Evolutionary conservation across 1,284 basidiomycete species (phyloP).

Genomic region (Papiliotrema nemorosa): DNA sequence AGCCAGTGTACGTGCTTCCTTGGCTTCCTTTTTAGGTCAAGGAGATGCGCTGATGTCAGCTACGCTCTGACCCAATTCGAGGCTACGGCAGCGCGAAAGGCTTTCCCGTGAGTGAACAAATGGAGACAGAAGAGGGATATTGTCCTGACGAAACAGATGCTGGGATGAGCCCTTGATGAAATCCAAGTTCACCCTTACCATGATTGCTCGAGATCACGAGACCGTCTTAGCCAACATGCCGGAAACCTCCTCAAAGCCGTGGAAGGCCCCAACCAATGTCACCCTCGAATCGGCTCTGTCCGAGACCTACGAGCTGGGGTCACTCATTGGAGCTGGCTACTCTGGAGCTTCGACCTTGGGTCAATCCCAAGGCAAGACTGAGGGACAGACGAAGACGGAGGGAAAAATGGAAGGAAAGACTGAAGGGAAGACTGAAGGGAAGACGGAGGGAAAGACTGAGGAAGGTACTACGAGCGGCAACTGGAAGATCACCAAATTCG

Average conservation of each 20-base stretch:
- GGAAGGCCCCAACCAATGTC: slow-evolving; percentile 41
- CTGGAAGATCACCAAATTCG: slow-evolving; percentile 79
- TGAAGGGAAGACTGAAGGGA: slow-evolving; percentile 40
- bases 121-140: not conserved
- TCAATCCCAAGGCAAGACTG: slow-evolving; percentile 41
- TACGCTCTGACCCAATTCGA: slow-evolving; percentile 78
- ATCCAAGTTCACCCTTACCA: slow-evolving; percentile 74
- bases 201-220: slow-evolving; percentile 71
- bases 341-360: slow-evolving; percentile 20
- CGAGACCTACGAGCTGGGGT: slow-evolving; percentile 45
- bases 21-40: not conserved
- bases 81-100: slow-evolving; percentile 79
- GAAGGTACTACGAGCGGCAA: slow-evolving; percentile 43
- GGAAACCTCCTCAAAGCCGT: slow-evolving; percentile 56
- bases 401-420: no score
- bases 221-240: slow-evolving; percentile 81
- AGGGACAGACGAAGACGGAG: slow-evolving; percentile 42
- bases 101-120: slow-evolving; percentile 60
- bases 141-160: slow-evolving; percentile 47
- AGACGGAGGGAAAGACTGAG: slow-evolving; percentile 42
- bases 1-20: slow-evolving; percentile 36
- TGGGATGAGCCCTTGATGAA: slow-evolving; percentile 96
- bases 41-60: slow-evolving; percentile 14
- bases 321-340: slow-evolving; percentile 30
- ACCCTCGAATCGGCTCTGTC: slow-evolving; percentile 31